Percentiles rank a stretch among this genome's conserved stretches.
phyloP scores from a whole-genome alignment of 2,329 filamentous ascomycete genomes.

The Aspergillus neotritici region DNA sequence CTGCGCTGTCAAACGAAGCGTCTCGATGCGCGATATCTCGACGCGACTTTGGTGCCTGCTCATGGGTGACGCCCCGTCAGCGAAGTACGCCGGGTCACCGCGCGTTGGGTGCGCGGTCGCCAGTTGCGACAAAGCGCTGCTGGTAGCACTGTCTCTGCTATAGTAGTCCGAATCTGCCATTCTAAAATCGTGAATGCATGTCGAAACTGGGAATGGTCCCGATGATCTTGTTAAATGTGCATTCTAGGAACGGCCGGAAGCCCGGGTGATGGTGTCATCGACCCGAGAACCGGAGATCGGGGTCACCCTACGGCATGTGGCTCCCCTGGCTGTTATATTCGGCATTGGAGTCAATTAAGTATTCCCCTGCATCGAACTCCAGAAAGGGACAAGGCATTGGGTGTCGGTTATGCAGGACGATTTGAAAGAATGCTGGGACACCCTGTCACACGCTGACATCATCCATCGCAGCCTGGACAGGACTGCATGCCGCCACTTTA shows the following conservation, averaged over 20 bases:
- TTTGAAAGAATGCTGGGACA: too few relatives aligned
- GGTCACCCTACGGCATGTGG: too few relatives aligned
- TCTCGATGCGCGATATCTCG: constrained; percentile 25
- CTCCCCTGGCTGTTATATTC: too few relatives aligned
- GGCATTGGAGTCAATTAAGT: too few relatives aligned
- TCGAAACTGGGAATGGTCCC: too few relatives aligned
- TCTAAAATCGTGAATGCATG: not conserved
- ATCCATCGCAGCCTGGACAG: constrained; percentile 21
- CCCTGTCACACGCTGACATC: not conserved
- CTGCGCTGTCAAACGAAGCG: constrained; percentile 21
- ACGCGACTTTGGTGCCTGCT: constrained; percentile 21
- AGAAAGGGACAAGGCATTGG: too few relatives aligned
- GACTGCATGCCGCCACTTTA: too few relatives aligned
- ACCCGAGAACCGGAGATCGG: not conserved
- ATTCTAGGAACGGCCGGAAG: constrained; percentile 4
- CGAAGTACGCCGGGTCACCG: not conserved
- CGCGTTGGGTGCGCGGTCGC: constrained; percentile 1
- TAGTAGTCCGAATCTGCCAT: not conserved
- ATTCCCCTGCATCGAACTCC: too few relatives aligned
- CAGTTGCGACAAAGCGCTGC: not conserved
- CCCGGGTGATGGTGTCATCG: constrained; percentile 9
- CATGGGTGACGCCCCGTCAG: constrained; percentile 7
- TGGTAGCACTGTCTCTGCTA: not conserved
- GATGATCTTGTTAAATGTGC: too few relatives aligned
- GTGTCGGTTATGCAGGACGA: too few relatives aligned